Evolutionary conservation across 768 basidiomycete species (phyloP).

Genomic region (Xerocomellus chrysenteron): DNA sequence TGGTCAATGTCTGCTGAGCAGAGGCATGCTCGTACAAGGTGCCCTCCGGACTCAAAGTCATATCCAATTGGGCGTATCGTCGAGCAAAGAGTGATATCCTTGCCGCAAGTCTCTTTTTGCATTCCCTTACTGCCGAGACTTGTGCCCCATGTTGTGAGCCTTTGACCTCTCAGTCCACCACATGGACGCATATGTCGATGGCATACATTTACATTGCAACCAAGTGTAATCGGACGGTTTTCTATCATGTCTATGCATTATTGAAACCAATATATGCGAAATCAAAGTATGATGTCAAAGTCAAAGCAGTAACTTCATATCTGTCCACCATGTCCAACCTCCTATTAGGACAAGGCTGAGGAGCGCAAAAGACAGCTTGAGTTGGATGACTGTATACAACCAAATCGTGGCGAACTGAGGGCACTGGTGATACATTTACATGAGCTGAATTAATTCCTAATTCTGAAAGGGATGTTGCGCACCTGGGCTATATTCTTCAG

Average conservation of each 20-base stretch:
- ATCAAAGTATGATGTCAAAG: neutral
- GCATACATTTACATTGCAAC: slow-evolving; percentile 20
- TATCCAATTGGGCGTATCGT: slow-evolving; percentile 73
- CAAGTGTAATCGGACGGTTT: neutral
- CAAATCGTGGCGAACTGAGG: slow-evolving; percentile 79
- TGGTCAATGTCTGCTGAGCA: neutral
- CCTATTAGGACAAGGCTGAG: slow-evolving; percentile 54
- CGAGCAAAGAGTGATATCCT: slow-evolving; percentile 56
- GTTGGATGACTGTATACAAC: slow-evolving; percentile 72
- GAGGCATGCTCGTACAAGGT: slow-evolving; percentile 70
- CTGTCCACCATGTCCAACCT: slow-evolving; percentile 61
- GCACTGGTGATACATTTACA: slow-evolving; percentile 41
- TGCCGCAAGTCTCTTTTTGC: neutral
- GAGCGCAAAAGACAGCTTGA: slow-evolving; percentile 62
- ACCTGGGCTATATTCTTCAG: slow-evolving; percentile 75
- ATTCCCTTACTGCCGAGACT: neutral
- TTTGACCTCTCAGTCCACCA: neutral
- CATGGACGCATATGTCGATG: neutral
- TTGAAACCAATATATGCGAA: neutral
- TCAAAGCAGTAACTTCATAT: slow-evolving; percentile 45
- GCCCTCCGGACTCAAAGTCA: slow-evolving; percentile 60
- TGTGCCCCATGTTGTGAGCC: neutral
- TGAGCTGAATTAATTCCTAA: neutral
- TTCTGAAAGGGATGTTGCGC: neutral
- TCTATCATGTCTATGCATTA: slow-evolving; percentile 1